Evolutionary conservation across 2,329 filamentous ascomycete species (phyloP).

Genomic region (Penicillium sp.): DNA sequence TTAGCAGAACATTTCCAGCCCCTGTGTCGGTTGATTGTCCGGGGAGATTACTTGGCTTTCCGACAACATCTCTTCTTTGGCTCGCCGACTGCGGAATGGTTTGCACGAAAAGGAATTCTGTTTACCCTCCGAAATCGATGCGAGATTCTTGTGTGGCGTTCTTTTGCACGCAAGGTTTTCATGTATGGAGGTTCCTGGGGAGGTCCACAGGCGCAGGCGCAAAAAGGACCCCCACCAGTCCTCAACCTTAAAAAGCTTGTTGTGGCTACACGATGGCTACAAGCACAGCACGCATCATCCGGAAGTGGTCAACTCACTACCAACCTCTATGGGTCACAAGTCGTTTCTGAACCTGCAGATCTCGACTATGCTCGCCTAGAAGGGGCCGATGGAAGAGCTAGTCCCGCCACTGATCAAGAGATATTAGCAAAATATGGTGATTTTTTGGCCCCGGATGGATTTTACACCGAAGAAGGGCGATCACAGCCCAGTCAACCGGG

Average conservation of each 20-base stretch:
- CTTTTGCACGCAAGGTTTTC: conserved; percentile 74
- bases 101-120: conserved; percentile 71
- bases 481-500: conserved; percentile 26
- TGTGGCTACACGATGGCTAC: conserved; percentile 61
- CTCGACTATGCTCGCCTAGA: conserved; percentile 32
- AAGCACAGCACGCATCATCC: conserved; percentile 39
- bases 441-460: conserved; percentile 34
- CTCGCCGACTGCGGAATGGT: conserved; percentile 63
- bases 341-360: conserved; percentile 32
- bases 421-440: conserved; percentile 34
- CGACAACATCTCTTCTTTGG: conserved; percentile 62
- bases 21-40: conserved; percentile 68
- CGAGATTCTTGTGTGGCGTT: conserved; percentile 80
- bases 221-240: conserved; percentile 63
- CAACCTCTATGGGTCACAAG: conserved; percentile 27
- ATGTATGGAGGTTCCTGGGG: conserved; percentile 73
- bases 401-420: conserved; percentile 8
- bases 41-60: conserved; percentile 72
- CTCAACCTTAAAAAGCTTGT: conserved; percentile 70
- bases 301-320: conserved; percentile 5
- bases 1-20: conserved; percentile 68
- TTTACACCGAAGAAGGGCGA: conserved; percentile 35
- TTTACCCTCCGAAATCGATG: conserved; percentile 73
- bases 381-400: conserved; percentile 3
- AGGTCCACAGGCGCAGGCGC: conserved; percentile 36